These are phyloP conservation scores for Penicillium sp. DNA, from an alignment of 2,329 filamentous ascomycete species.

Conservation along the genomic window DNA sequence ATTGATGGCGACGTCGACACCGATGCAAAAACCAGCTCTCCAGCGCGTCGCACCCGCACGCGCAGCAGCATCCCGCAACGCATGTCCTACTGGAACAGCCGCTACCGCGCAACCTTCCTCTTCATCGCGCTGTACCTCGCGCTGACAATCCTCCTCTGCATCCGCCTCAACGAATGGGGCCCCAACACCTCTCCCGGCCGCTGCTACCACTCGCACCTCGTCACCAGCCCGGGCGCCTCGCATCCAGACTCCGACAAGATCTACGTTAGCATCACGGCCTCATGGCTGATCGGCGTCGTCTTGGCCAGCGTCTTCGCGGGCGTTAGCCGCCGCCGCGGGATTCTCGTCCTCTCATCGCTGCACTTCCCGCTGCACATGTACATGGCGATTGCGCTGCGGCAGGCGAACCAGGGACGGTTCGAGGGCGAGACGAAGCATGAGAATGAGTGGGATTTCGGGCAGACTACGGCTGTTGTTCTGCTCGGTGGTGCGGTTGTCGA, in stretches of 20 bases:
- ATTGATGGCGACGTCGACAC: not conserved
- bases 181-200: slow-evolving; percentile 28
- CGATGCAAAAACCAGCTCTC: not conserved
- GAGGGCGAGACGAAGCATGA: slow-evolving; percentile 30
- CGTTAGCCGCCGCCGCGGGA: slow-evolving; percentile 23
- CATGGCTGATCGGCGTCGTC: slow-evolving; percentile 19
- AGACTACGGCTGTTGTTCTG: slow-evolving; percentile 37
- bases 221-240: slow-evolving; percentile 19
- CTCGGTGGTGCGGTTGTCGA: slow-evolving; percentile 29
- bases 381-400: slow-evolving; percentile 37
- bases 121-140: slow-evolving; percentile 35
- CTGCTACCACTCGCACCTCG: slow-evolving; percentile 32
- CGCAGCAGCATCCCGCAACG: not conserved
- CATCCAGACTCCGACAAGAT: slow-evolving; percentile 33
- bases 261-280: slow-evolving; percentile 16
- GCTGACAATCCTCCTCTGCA: slow-evolving; percentile 34
- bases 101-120: slow-evolving; percentile 34
- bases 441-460: slow-evolving; percentile 40
- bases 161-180: slow-evolving; percentile 33
- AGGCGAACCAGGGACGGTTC: slow-evolving; percentile 35
- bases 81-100: slow-evolving; percentile 16
- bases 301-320: slow-evolving; percentile 26
- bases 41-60: not conserved
- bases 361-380: slow-evolving; percentile 41
- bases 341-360: slow-evolving; percentile 32